These are phyloP conservation scores for Aspergillus biplanus DNA, from an alignment of 495 filamentous ascomycete species.

Conservation along the genomic window DNA sequence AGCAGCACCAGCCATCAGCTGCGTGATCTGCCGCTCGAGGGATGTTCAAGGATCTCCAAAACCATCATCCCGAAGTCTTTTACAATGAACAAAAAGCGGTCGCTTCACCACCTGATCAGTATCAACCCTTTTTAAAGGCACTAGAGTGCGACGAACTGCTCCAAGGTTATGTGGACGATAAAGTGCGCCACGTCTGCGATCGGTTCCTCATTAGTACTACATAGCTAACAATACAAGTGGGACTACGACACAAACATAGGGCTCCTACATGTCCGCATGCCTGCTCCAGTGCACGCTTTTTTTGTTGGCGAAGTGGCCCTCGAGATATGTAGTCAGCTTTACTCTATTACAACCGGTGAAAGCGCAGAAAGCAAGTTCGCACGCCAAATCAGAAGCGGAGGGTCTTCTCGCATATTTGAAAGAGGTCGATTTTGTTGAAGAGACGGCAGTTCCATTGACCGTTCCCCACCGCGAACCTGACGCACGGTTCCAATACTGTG, in stretches of 20 bases:
- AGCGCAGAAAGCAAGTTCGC: neutral
- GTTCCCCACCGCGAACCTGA: neutral
- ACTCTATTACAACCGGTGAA: neutral
- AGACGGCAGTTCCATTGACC: neutral
- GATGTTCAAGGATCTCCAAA: neutral
- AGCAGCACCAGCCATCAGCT: no score
- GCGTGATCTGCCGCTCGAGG: no score
- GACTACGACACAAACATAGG: neutral
- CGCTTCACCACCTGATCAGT: neutral
- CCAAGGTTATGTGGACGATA: neutral
- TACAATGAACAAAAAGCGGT: neutral
- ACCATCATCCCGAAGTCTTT: neutral
- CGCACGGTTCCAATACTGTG: neutral
- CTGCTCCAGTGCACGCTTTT: neutral
- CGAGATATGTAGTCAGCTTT: slow-evolving; percentile 7
- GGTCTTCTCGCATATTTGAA: neutral
- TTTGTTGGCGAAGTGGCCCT: neutral
- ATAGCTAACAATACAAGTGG: neutral
- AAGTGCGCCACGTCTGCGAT: neutral
- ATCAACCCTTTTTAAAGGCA: neutral
- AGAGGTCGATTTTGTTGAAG: neutral
- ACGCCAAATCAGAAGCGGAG: neutral
- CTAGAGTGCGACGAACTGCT: neutral
- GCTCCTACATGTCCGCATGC: neutral
- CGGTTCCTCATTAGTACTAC: neutral